These are phyloP conservation scores for Russula brevipes DNA, from an alignment of 768 basidiomycete genomes.

Conservation along the genomic window DNA sequence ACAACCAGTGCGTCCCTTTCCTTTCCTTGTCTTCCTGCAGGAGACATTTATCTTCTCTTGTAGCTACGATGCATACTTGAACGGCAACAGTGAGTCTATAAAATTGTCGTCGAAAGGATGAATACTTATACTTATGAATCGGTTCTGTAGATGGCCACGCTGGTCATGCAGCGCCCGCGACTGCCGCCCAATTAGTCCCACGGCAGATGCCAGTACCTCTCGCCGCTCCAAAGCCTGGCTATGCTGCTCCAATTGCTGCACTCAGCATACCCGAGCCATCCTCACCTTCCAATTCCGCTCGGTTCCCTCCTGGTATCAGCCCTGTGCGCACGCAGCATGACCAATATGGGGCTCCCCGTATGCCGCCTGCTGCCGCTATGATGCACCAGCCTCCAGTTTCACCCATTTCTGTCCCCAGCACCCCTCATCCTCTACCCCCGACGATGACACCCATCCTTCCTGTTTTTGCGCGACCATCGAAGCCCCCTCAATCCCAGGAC, in stretches of 20 bases:
- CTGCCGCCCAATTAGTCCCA: slow-evolving; percentile 6
- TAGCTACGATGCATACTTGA: slow-evolving; percentile 63
- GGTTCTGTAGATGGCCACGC: slow-evolving; percentile 41
- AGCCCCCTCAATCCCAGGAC: slow-evolving; percentile 34
- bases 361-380: slow-evolving; percentile 26
- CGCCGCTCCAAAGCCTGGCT: slow-evolving; percentile 68
- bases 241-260: slow-evolving; percentile 63
- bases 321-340: slow-evolving; percentile 23
- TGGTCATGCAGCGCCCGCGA: slow-evolving; percentile 22
- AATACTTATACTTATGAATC: slow-evolving; percentile 40
- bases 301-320: slow-evolving; percentile 35
- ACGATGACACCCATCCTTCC: slow-evolving; percentile 77
- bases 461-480: slow-evolving; percentile 62
- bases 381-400: slow-evolving; percentile 31
- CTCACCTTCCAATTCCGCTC: slow-evolving; percentile 30
- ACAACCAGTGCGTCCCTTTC: slow-evolving; percentile 54
- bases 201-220: slow-evolving; percentile 39
- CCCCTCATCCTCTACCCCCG: slow-evolving; percentile 70
- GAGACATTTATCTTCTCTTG: slow-evolving; percentile 11
- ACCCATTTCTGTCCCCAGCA: slow-evolving; percentile 40
- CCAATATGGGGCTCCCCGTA: slow-evolving; percentile 26
- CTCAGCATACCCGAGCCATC: slow-evolving; percentile 53
- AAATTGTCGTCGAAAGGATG: slow-evolving; percentile 49
- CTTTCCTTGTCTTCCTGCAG: slow-evolving; percentile 7
- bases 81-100: slow-evolving; percentile 44